A percentile compares a stretch with the other conserved stretches of the same genome.
Evolutionary conservation across 306 rosid species (phyloP).

Genomic region (Comarum palustre): DNA sequence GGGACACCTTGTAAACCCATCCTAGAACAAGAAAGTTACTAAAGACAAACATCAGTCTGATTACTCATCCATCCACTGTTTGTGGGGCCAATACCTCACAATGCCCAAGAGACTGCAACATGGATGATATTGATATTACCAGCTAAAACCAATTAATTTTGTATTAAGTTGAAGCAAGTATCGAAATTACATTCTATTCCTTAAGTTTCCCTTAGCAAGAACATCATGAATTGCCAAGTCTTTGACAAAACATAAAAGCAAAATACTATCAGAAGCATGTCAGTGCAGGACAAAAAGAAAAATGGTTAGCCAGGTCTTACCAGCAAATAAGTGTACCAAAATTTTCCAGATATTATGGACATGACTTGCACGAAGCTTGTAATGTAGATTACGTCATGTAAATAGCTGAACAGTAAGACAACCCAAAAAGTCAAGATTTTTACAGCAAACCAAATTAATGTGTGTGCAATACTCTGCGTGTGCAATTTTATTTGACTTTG

Average conservation of each 20-base stretch:
- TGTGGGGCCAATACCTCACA: background rate
- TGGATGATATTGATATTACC: background rate
- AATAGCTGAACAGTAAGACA: constrained; percentile 55
- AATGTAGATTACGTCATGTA: constrained; percentile 84
- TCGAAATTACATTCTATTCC: background rate
- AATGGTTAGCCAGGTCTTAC: constrained; percentile 41
- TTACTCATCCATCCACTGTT: background rate
- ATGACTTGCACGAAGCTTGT: constrained; percentile 89
- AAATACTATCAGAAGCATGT: background rate
- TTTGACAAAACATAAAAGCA: constrained; percentile 6
- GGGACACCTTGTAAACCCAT: background rate
- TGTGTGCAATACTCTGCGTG: background rate
- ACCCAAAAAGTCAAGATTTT: constrained; percentile 13
- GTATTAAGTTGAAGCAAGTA: background rate
- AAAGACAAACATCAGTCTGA: background rate
- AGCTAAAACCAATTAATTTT: background rate
- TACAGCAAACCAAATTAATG: background rate
- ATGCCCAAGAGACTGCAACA: background rate
- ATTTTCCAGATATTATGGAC: constrained; percentile 87
- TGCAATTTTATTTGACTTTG: no score
- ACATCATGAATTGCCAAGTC: background rate
- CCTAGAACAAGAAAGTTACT: background rate
- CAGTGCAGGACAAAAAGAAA: constrained; percentile 15
- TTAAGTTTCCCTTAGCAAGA: background rate
- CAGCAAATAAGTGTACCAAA: constrained; percentile 83